Evolutionary conservation across 2,329 filamentous ascomycete genomes (phyloP).

Genomic region (Leptographium wingfieldii): DNA sequence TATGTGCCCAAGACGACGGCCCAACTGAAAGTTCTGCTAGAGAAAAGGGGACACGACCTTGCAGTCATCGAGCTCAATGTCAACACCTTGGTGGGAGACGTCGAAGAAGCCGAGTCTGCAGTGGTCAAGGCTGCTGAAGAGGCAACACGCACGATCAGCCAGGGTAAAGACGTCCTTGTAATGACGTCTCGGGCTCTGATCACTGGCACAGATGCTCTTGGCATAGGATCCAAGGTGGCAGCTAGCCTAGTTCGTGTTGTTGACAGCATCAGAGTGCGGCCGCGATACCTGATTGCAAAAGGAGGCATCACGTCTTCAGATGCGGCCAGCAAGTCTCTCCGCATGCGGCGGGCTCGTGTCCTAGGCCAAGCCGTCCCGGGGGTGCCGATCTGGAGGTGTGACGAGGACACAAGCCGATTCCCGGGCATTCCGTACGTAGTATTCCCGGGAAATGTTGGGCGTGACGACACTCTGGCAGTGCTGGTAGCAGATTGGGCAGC

Average conservation of each 20-base stretch:
- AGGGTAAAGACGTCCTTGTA: slow-evolving; percentile 35
- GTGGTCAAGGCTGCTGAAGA: slow-evolving; percentile 24
- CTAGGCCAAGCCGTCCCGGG: slow-evolving; percentile 45
- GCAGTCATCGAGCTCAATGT: slow-evolving; percentile 36
- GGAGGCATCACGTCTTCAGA: slow-evolving; percentile 48
- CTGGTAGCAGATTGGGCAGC: slow-evolving; percentile 20
- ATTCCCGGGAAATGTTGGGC: slow-evolving; percentile 45
- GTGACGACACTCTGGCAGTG: slow-evolving; percentile 31
- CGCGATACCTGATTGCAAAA: slow-evolving; percentile 45
- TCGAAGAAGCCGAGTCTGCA: background rate
- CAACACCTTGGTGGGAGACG: slow-evolving; percentile 28
- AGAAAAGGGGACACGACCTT: slow-evolving; percentile 25
- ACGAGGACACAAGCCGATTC: slow-evolving; percentile 37
- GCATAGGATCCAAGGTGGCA: slow-evolving; percentile 29
- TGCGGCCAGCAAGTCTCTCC: slow-evolving; percentile 42
- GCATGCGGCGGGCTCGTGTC: slow-evolving; percentile 39
- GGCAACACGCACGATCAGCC: slow-evolving; percentile 24
- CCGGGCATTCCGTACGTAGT: slow-evolving; percentile 41
- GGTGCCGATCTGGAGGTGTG: slow-evolving; percentile 45
- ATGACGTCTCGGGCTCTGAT: slow-evolving; percentile 47
- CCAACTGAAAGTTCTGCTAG: slow-evolving; percentile 32
- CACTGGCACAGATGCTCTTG: slow-evolving; percentile 8
- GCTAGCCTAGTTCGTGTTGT: slow-evolving; percentile 26
- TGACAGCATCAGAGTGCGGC: slow-evolving; percentile 20
- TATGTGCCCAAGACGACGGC: slow-evolving; percentile 48